Base-by-base conservation (phyloP, 1,284 basidiomycete species). In the Xerocomus cyaneibrunnescens region DNA sequence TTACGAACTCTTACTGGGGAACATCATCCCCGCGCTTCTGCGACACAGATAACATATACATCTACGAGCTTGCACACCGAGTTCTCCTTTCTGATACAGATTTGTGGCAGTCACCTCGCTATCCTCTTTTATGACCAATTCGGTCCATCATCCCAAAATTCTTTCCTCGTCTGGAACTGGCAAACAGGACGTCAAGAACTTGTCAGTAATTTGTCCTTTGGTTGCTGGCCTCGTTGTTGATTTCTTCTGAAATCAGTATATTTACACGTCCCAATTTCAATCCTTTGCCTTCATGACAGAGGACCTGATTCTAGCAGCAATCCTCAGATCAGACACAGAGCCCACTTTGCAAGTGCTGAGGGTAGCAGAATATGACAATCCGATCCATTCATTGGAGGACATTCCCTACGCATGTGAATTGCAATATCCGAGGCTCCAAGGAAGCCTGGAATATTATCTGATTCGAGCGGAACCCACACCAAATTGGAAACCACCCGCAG, bases 401-500 rank as follows among this genome's bases (percentile, higher is more conserved):
- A 51, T 70, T 12, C 54, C 68, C 39, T 68, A 69, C 50, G 42
- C 65, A 42, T 71, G 71, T 55, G 67, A 65, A 9, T 72, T 84
- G 45, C 62, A 61, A 28, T 75, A 74, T 56, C 78, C 78, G 8
- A 47, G 37, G 2, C 51, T 78, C 39, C 48, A 51, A 8, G 59
- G 52, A 27, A 52, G 37, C 28, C 53, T 68, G 22, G 54, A 67
- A 22, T 47, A 62, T 3, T 53, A 71, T 34, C 60, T 68, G 35
- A 71, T 85, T 31, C 78, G 77, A 22, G 78, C 78, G 12, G 82
- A 86, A 51, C 83, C 84, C 28, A 71, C 77, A 8, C 78, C 82
- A 2, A 53, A 57, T 23, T 80, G 75, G 74, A 60, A 52, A 36
- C 72, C 74, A 16, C 61, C 65, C 45, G 47, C 62, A 2, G n/a